Conservation (phyloP, 129 eudicot genomes). For the Flaveria bidentis region DNA sequence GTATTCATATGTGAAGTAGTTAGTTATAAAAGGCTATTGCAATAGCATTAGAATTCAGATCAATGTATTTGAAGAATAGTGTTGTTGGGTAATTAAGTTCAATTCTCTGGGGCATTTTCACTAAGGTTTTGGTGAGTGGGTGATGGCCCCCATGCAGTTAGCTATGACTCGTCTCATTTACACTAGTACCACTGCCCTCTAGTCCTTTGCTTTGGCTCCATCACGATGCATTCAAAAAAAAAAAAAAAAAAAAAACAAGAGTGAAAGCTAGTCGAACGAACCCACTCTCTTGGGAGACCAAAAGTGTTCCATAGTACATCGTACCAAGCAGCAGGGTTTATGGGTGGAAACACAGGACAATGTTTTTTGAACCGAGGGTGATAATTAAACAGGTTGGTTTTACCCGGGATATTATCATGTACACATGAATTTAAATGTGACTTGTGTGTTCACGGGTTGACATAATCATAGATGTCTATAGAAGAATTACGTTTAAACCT, state of each 20-base stretch:
- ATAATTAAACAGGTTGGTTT: too few relatives aligned
- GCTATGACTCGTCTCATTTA: not conserved
- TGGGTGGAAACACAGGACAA: not conserved
- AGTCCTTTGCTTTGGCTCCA: slow-evolving; percentile 6
- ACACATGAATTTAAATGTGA: too few relatives aligned
- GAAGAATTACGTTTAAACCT: too few relatives aligned
- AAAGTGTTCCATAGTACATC: not conserved
- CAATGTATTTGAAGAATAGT: not conserved
- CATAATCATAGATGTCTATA: too few relatives aligned
- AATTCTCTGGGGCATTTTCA: not conserved
- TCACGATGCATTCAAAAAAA: not conserved
- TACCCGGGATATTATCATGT: too few relatives aligned
- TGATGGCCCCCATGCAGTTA: not conserved
- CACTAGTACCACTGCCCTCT: not conserved
- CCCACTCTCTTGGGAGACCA: not conserved
- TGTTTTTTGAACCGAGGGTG: too few relatives aligned
- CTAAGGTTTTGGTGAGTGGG: not conserved
- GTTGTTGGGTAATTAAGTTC: not conserved
- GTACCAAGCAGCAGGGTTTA: not conserved
- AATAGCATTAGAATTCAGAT: too few relatives aligned
- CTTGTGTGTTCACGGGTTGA: too few relatives aligned
- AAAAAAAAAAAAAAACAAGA: too few relatives aligned
- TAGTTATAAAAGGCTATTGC: too few relatives aligned
- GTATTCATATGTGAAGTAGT: too few relatives aligned
- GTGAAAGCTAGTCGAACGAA: not conserved